Percentiles rank a stretch among this genome's conserved stretches.
Evolutionary conservation across 2,329 filamentous ascomycete species (phyloP).

Genomic region (Aspergillus felis): DNA sequence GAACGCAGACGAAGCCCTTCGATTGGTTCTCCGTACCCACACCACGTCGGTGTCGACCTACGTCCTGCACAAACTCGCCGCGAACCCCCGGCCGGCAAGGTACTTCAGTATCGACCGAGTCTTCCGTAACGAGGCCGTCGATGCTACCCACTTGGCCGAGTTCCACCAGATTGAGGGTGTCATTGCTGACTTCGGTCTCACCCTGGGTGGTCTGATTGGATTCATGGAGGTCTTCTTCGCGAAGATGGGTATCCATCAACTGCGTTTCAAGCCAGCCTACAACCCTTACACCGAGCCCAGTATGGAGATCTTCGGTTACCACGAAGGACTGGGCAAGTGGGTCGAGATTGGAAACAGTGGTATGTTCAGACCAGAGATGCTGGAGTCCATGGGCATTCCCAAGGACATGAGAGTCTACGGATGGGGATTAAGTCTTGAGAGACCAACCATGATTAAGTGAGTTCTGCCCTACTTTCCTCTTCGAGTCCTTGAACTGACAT

Average conservation of each 20-base stretch:
- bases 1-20: constrained; percentile 79
- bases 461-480: constrained; percentile 27
- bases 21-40: constrained; percentile 89
- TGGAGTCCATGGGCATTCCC: constrained; percentile 89
- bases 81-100: constrained; percentile 77
- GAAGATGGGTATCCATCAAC: constrained; percentile 84
- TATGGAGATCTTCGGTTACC: constrained; percentile 98
- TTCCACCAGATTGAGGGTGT: constrained; percentile 99
- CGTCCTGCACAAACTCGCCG: constrained; percentile 85
- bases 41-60: constrained; percentile 89
- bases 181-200: constrained; percentile 92
- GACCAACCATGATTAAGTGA: constrained; percentile 97
- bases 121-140: constrained; percentile 96
- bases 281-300: constrained; percentile 93
- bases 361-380: constrained; percentile 98
- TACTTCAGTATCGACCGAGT: constrained; percentile 99
- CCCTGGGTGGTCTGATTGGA: constrained; percentile 85
- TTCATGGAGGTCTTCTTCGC: constrained; percentile 95
- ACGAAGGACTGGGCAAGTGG: constrained; percentile 82
- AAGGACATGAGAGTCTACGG: constrained; percentile 91
- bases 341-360: constrained; percentile 98
- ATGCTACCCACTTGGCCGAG: constrained; percentile 93
- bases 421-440: constrained; percentile 85
- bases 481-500: constrained; percentile 3
- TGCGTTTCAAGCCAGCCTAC: constrained; percentile 96